Conservation (phyloP, 2,329 filamentous ascomycete species). For the Stagonosporopsis chrysanthemi region DNA sequence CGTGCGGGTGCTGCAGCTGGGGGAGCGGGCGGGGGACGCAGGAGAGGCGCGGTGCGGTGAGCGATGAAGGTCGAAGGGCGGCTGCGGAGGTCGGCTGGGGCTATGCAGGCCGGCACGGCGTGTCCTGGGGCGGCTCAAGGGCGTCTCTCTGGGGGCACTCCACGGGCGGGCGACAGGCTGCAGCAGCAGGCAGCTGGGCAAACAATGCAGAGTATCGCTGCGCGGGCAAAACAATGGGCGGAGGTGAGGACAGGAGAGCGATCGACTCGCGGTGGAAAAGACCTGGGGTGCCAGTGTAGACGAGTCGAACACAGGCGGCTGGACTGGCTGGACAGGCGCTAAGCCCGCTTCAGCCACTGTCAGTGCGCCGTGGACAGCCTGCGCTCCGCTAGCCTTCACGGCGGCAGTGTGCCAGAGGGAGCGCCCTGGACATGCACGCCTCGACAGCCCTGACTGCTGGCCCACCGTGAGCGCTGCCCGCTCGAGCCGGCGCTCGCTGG, state of each 20-base stretch:
- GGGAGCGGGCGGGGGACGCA: conserved; percentile 17
- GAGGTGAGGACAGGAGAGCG: conserved; percentile 31
- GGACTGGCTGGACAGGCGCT: conserved; percentile 22
- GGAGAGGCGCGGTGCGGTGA: conserved; percentile 21
- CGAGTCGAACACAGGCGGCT: conserved; percentile 27
- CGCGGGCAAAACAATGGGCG: conserved; percentile 35
- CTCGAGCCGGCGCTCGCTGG: not conserved
- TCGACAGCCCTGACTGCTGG: conserved; percentile 1
- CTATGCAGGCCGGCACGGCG: conserved; percentile 33
- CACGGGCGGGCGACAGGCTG: conserved; percentile 27
- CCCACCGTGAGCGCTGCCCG: not conserved
- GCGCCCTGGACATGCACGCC: conserved; percentile 7
- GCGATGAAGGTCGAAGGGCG: conserved; percentile 25
- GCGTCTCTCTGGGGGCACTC: conserved; percentile 11
- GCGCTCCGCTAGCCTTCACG: conserved; percentile 6
- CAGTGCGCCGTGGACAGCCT: conserved; percentile 15
- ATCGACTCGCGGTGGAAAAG: conserved; percentile 37
- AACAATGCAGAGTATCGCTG: conserved; percentile 22
- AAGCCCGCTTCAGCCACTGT: conserved; percentile 23
- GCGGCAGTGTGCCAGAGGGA: conserved; percentile 7
- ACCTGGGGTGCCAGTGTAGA: conserved; percentile 15
- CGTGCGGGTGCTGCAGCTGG: conserved; percentile 19
- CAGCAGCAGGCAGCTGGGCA: conserved; percentile 30
- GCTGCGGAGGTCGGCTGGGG: conserved; percentile 37
- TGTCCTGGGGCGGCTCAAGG: conserved; percentile 17